phyloP scores from a whole-genome alignment of 805 yeast species.

The Scheffersomyces coipomensis region DNA sequence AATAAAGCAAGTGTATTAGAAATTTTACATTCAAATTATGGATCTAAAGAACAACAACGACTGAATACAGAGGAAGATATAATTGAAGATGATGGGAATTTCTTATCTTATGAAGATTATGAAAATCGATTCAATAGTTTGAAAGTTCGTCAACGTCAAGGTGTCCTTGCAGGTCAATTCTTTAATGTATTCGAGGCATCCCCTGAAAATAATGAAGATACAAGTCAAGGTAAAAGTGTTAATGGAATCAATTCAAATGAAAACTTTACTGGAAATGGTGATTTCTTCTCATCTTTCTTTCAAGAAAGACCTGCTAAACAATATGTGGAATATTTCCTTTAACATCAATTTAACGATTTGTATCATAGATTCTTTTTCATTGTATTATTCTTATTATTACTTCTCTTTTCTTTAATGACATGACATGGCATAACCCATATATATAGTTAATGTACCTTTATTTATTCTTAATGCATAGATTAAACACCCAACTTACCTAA shows the following conservation, averaged over 20 bases:
- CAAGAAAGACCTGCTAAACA: slow-evolving; percentile 26
- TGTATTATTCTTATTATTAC: neutral
- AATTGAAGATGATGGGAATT: slow-evolving; percentile 3
- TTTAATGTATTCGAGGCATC: slow-evolving; percentile 97
- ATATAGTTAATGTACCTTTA: too few relatives aligned
- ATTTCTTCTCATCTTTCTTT: slow-evolving; percentile 18
- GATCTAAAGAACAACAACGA: slow-evolving; percentile 11
- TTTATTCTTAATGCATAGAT: too few relatives aligned
- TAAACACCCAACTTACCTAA: slow-evolving; percentile 24
- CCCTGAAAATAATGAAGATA: slow-evolving; percentile 79
- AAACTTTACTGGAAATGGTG: slow-evolving; percentile 13
- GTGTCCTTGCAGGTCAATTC: slow-evolving; percentile 51
- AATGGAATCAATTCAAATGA: slow-evolving; percentile 26
- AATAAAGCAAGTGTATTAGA: slow-evolving; percentile 97
- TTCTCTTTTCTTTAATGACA: neutral
- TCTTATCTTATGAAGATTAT: slow-evolving; percentile 1
- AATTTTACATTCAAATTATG: slow-evolving; percentile 53
- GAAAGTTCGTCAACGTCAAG: slow-evolving; percentile 13
- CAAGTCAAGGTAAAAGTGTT: slow-evolving; percentile 39
- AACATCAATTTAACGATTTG: slow-evolving; percentile 6
- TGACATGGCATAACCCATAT: too few relatives aligned
- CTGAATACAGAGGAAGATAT: slow-evolving; percentile 2
- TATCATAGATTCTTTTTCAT: too few relatives aligned
- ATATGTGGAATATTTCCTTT: slow-evolving; percentile 54
- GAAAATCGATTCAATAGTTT: slow-evolving; percentile 4